A percentile compares a stretch with the other conserved stretches of the same genome.
phyloP scores from a whole-genome alignment of 2,329 filamentous ascomycete genomes.

The Hypomyces rosellus region DNA sequence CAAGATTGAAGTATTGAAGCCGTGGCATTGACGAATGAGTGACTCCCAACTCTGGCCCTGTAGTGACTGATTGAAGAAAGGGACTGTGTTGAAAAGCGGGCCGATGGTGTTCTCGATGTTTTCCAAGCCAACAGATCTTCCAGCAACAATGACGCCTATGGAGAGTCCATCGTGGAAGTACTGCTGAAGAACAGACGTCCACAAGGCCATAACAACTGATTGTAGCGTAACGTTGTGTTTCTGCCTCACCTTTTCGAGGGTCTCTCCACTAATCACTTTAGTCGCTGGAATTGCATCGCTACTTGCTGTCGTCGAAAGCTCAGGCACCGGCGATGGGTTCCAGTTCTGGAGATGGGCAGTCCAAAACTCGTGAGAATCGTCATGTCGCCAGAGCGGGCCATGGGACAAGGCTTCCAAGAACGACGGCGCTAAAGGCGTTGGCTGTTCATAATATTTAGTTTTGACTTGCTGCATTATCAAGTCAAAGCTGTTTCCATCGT shows the following conservation, averaged over 20 bases:
- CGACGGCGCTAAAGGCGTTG: constrained; percentile 33
- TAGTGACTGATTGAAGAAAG: constrained; percentile 51
- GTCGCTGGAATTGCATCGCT: constrained; percentile 4
- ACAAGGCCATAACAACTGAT: constrained; percentile 68
- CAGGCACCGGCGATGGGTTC: constrained; percentile 11
- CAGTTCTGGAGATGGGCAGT: constrained; percentile 41
- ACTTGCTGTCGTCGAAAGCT: constrained; percentile 8
- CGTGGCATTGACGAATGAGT: constrained; percentile 59
- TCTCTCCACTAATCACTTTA: constrained; percentile 29
- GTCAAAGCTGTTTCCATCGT: constrained; percentile 75
- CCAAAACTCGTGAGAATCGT: constrained; percentile 58
- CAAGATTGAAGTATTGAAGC: constrained; percentile 61
- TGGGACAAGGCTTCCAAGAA: constrained; percentile 64
- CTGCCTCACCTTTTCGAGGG: constrained; percentile 48
- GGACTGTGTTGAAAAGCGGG: constrained; percentile 85
- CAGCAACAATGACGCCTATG: constrained; percentile 73
- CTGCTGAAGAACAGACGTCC: constrained; percentile 57
- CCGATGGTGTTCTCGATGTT: constrained; percentile 64
- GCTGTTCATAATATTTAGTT: constrained; percentile 14
- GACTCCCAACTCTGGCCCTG: constrained; percentile 49
- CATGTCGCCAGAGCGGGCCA: constrained; percentile 56
- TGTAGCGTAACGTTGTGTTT: constrained; percentile 69
- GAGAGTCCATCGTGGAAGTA: constrained; percentile 42
- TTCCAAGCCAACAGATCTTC: constrained; percentile 63
- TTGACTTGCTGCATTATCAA: constrained; percentile 57